Percentiles rank a stretch among this genome's conserved stretches.
phyloP scores from a whole-genome alignment of 2,329 filamentous ascomycete genomes.

The Elsinoe perseae region DNA sequence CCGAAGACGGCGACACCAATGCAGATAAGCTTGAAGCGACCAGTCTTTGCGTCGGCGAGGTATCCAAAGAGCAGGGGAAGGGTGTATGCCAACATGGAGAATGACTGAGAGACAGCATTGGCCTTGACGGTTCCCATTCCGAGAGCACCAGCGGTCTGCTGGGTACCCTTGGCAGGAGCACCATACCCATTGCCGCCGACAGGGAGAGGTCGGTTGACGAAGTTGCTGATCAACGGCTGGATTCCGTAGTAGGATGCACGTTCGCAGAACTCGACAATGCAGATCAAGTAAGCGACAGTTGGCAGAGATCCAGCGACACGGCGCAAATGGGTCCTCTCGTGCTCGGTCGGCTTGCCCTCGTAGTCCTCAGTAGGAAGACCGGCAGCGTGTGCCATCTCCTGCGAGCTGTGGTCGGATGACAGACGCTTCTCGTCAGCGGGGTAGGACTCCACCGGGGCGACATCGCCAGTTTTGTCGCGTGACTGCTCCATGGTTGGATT shows the following conservation, averaged over 20 bases:
- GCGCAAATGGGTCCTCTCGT: slow-evolving; percentile 41
- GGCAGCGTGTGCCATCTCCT: slow-evolving; percentile 17
- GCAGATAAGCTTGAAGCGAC: slow-evolving; percentile 35
- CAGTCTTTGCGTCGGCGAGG: slow-evolving; percentile 38
- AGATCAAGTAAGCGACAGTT: slow-evolving; percentile 48
- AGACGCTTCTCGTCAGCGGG: slow-evolving; percentile 4
- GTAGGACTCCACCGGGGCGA: background rate
- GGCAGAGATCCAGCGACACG: slow-evolving; percentile 47
- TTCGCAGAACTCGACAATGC: slow-evolving; percentile 54
- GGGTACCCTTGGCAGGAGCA: slow-evolving; percentile 26
- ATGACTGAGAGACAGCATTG: slow-evolving; percentile 48
- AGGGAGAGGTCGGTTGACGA: slow-evolving; percentile 54
- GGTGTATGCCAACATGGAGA: slow-evolving; percentile 51
- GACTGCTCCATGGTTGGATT: background rate
- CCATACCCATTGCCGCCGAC: slow-evolving; percentile 31
- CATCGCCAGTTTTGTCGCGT: background rate
- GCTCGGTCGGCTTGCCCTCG: slow-evolving; percentile 36
- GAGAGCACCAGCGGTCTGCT: slow-evolving; percentile 47
- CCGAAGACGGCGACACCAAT: slow-evolving; percentile 35
- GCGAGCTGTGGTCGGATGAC: background rate
- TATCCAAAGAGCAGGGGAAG: slow-evolving; percentile 46
- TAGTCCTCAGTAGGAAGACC: slow-evolving; percentile 18
- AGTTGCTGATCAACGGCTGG: slow-evolving; percentile 52
- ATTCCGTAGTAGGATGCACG: slow-evolving; percentile 55
- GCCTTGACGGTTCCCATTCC: slow-evolving; percentile 49